Conservation (phyloP, 129 eudicot species). For the Centaurea solstitialis region DNA sequence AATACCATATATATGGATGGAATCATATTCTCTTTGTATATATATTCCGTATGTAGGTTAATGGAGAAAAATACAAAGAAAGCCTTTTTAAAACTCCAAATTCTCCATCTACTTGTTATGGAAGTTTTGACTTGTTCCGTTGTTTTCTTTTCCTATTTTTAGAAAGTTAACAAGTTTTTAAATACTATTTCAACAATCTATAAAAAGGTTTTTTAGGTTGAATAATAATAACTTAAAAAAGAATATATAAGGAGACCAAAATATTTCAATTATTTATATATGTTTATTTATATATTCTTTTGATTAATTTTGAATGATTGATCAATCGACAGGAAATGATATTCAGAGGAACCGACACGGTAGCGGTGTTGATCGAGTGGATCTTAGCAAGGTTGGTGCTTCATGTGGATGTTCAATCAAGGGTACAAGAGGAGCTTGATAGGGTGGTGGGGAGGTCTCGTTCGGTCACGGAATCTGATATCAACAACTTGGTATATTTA, state of each 20-base stretch:
- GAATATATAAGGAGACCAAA: no score
- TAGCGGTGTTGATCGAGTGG: constrained; percentile 90
- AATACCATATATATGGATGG: neutral
- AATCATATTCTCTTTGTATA: neutral
- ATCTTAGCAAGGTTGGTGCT: constrained; percentile 75
- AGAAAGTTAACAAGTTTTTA: constrained; percentile 9
- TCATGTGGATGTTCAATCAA: constrained; percentile 71
- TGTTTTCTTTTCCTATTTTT: constrained; percentile 8
- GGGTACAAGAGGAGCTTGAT: constrained; percentile 71
- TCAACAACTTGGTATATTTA: constrained; percentile 53
- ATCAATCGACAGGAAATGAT: constrained; percentile 72
- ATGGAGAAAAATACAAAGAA: constrained; percentile 21
- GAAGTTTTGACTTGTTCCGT: constrained; percentile 14
- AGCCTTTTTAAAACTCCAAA: constrained; percentile 18
- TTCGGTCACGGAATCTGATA: constrained; percentile 59
- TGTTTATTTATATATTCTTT: no score
- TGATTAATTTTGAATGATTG: neutral
- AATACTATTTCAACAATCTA: neutral
- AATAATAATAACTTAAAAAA: no score
- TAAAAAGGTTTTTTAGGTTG: neutral
- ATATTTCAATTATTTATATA: no score
- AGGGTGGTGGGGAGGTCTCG: constrained; percentile 71
- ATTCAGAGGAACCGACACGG: constrained; percentile 94
- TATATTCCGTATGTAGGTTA: neutral
- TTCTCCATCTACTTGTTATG: neutral